Conservation (phyloP, 352 stramenopile species). For the Pythium utonaiense region DNA sequence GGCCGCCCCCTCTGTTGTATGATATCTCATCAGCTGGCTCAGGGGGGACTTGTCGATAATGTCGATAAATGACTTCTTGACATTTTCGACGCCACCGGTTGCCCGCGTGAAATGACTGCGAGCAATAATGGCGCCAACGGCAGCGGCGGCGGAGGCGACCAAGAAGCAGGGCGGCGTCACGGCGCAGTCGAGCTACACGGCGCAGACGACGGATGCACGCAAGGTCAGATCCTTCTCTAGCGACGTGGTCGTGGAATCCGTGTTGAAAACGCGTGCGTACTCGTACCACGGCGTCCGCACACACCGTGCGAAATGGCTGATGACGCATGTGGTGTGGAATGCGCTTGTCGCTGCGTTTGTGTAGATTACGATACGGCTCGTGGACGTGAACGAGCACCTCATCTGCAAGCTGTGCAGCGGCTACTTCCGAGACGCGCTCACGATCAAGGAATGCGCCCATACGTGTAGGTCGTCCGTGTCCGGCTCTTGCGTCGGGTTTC, state of each 20-base stretch:
- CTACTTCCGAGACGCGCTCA: slow-evolving; percentile 67
- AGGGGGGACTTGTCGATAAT: neutral
- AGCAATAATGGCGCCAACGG: slow-evolving; percentile 13
- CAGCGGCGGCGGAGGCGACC: neutral
- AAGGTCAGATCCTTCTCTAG: slow-evolving; percentile 5
- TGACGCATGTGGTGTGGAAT: neutral
- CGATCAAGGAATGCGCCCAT: slow-evolving; percentile 76
- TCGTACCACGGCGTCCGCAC: neutral
- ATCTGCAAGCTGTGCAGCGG: slow-evolving; percentile 64
- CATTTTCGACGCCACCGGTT: too few relatives aligned
- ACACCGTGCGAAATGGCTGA: too few relatives aligned
- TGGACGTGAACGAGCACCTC: slow-evolving; percentile 53
- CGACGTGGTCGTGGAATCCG: neutral
- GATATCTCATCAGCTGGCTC: neutral
- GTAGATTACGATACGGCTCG: slow-evolving; percentile 43
- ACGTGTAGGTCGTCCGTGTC: slow-evolving; percentile 46
- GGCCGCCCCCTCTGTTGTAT: neutral
- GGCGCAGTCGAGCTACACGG: slow-evolving; percentile 3
- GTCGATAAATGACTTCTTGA: too few relatives aligned
- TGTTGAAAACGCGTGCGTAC: neutral
- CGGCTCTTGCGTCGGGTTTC: too few relatives aligned
- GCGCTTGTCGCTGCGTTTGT: too few relatives aligned
- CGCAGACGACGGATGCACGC: slow-evolving; percentile 1
- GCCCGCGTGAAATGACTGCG: neutral
- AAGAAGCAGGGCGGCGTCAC: neutral